Base-by-base conservation (phyloP, 2,329 filamentous ascomycete genomes). In the Fusarium hainanense region DNA sequence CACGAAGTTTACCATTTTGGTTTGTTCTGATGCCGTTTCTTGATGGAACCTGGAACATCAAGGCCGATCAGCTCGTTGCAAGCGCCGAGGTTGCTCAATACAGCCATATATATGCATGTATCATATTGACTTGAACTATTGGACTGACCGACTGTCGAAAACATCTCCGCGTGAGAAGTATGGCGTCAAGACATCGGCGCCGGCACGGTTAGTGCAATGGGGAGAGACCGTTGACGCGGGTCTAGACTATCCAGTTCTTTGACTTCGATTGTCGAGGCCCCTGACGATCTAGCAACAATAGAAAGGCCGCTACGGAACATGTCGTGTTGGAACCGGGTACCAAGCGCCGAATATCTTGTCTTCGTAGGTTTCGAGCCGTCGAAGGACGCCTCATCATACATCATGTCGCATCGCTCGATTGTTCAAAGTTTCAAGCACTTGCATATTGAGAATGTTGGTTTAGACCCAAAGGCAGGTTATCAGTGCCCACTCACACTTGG, bases 191-290 rank as follows among this genome's bases (percentile, higher is more conserved):
- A 51, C 52, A 57, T 41, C 43, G 57, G 62, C 58, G 54, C 63
- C 58, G 43, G 25, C 46, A 62, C 58, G 32, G 23, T 56, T 69
- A 69, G 68, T 69, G 63, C 37, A 25, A 69, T 70, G 56, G 54
- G 63, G 63, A 68, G 59, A 68, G 51, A 71, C 68, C 52, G 41
- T 70, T 63, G 48, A 64, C 44, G 48, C 48, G 57, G 52, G 68
- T 69, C 68, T 58, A 70, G 68, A 70, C 68, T 70, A 43, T 49
- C 43, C 63, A 65, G 32, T 60, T 64, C 30, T 67, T 37, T 43
- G 61, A 42, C 20, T 43, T 51, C 40, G 48, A 46, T 42, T 54
- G 41, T 42, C 47, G 30, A 43, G 59, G 49, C 63, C 68, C 68
- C 68, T 69, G 64, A 58, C 68, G 68, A 70, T 71, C 68, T 8